Base-by-base conservation (phyloP, 2,329 filamentous ascomycete genomes). In the Epichloe typhina region DNA sequence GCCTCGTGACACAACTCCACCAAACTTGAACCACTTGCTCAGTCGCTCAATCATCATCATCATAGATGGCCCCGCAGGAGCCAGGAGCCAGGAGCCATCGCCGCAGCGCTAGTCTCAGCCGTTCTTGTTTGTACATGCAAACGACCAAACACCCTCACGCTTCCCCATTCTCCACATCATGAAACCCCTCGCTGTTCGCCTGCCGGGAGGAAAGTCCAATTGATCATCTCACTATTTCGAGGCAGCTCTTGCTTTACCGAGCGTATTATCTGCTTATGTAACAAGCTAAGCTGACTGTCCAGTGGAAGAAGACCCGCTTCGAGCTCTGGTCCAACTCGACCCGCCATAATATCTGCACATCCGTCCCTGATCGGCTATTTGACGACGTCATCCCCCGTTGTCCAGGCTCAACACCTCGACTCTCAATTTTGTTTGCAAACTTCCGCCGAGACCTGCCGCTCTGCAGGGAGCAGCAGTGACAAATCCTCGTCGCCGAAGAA, bases 311-410 rank as follows among this genome's bases (percentile, higher is more conserved):
- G 50, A 53, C 50, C 50, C 54, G 46, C 59, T 46, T 52, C 52
- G 54, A 59, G 60, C 56, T 58, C 62, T 50, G 55, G 53, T 50
- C 55, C 55, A 53, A 53, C 56, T 56, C 62, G 61, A 57, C 59
- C 61, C 39, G 52, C 56, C 50, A 58, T 59, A 54, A 56, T 62
- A 52, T 77, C 77, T 42, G 70, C 76, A 31, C 79, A 80, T 63
- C 76, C 80, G 49, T 84, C 84, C 36, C 82, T 85, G 59, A 74
- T 78, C 60, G 81, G 80, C 55, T 80, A 84, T 64, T 71, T 84
- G 53, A 86, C 83, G 46, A 79, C 80, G 36, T 84, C 83, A 33
- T 86, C 83, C 21, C 80, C 84, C 35, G 66, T 84, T 52, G 75
- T 86, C 47, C 80, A 83, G 59, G 75, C 77, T 46, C 71, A 70